Percentiles rank a stretch among this genome's conserved stretches.
Evolutionary conservation across 2,329 filamentous ascomycete species (phyloP).

Genomic region (Leptodontidium sp.): DNA sequence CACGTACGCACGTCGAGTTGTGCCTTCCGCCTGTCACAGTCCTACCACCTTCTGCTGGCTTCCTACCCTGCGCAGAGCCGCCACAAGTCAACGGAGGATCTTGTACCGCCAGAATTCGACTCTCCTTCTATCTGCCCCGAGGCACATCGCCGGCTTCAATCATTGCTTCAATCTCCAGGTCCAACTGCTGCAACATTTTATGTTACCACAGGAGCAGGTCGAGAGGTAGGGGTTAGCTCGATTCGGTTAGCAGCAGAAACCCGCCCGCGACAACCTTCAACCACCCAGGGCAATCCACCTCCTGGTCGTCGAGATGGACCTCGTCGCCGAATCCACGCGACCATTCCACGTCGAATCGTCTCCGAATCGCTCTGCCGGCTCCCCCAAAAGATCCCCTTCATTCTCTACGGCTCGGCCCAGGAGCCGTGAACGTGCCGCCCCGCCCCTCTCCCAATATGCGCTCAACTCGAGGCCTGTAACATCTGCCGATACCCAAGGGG

Average conservation of each 20-base stretch:
- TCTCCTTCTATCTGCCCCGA: background rate
- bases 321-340: constrained; percentile 19
- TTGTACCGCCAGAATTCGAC: background rate
- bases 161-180: background rate
- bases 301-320: constrained; percentile 21
- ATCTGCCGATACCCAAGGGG: constrained; percentile 35
- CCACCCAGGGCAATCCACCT: background rate
- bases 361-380: constrained; percentile 10
- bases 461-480: constrained; percentile 35
- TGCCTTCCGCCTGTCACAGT: constrained; percentile 3
- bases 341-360: constrained; percentile 24
- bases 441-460: constrained; percentile 32
- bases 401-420: constrained; percentile 20
- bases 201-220: constrained; percentile 9
- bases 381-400: constrained; percentile 28
- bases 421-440: constrained; percentile 28
- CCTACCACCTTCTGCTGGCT: background rate
- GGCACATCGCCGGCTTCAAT: background rate
- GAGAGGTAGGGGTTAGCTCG: constrained; percentile 21
- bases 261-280: constrained; percentile 7
- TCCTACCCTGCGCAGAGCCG: background rate
- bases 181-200: constrained; percentile 10
- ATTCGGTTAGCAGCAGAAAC: constrained; percentile 2
- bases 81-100: background rate
- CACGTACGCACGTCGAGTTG: background rate